phyloP scores from a whole-genome alignment of 768 basidiomycete species.

The Ephemerocybe angulata region DNA sequence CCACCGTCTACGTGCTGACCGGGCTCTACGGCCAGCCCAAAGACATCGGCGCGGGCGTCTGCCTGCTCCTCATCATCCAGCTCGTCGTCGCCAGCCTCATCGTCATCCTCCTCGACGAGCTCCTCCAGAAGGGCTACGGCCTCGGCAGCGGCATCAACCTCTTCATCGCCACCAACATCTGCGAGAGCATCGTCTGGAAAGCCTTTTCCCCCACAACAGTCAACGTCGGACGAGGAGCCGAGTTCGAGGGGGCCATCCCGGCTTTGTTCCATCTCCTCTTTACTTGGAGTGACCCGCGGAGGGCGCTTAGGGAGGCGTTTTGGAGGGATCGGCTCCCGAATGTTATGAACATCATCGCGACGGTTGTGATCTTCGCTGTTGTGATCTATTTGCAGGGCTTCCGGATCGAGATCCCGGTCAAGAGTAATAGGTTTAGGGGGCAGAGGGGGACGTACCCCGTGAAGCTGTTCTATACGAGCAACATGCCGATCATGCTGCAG shows the following conservation, averaged over 20 bases:
- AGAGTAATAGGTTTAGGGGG: slow-evolving; percentile 94
- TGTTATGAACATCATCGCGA: slow-evolving; percentile 95
- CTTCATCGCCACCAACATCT: slow-evolving; percentile 99
- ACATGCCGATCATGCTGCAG: slow-evolving; percentile 99
- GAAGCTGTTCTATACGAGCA: slow-evolving; percentile 98
- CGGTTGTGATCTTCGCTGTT: slow-evolving; percentile 84
- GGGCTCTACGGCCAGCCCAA: slow-evolving; percentile 94
- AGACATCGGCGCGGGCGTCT: slow-evolving; percentile 94
- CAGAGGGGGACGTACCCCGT: slow-evolving; percentile 94
- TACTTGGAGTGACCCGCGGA: slow-evolving; percentile 97
- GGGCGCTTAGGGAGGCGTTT: slow-evolving; percentile 96
- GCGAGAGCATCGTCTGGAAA: slow-evolving; percentile 99
- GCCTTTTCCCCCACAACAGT: slow-evolving; percentile 97
- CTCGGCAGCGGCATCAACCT: slow-evolving; percentile 98
- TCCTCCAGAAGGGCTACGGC: slow-evolving; percentile 98
- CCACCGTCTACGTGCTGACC: slow-evolving; percentile 94
- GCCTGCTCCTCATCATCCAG: slow-evolving; percentile 94
- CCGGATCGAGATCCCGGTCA: slow-evolving; percentile 97
- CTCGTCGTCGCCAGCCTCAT: slow-evolving; percentile 91
- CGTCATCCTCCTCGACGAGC: slow-evolving; percentile 97
- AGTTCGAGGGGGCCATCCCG: slow-evolving; percentile 96
- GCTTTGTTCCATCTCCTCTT: slow-evolving; percentile 96
- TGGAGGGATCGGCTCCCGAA: slow-evolving; percentile 97
- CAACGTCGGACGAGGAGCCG: slow-evolving; percentile 96
- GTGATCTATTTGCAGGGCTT: slow-evolving; percentile 99